Conservation (phyloP, 2,329 filamentous ascomycete genomes). For the Ophiobolus disseminans region DNA sequence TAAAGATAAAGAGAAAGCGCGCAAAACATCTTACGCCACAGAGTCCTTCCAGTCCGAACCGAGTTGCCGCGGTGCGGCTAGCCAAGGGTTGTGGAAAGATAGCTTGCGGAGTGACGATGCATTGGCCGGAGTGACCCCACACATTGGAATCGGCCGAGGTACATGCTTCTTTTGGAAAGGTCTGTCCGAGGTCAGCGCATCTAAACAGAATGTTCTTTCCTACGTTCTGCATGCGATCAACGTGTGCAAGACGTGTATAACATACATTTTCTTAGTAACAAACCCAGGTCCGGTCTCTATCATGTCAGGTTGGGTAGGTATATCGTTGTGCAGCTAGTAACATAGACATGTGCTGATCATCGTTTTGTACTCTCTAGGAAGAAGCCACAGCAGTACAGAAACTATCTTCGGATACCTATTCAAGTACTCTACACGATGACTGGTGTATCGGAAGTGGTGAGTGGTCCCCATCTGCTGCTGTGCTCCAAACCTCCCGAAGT, state of each 20-base stretch:
- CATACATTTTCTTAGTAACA: too few species aligned
- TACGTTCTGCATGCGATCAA: too few species aligned
- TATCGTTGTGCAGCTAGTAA: not conserved
- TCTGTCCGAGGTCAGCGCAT: not conserved
- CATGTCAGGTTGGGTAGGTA: too few species aligned
- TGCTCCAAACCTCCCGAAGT: too few species aligned
- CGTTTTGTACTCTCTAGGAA: slow-evolving; percentile 52
- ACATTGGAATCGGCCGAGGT: slow-evolving; percentile 27
- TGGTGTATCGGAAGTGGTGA: slow-evolving; percentile 72
- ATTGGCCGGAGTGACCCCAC: slow-evolving; percentile 22
- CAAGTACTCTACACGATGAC: slow-evolving; percentile 61
- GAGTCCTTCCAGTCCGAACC: slow-evolving; percentile 16
- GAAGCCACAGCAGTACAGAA: slow-evolving; percentile 59
- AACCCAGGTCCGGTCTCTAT: too few species aligned
- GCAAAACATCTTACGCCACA: slow-evolving; percentile 17
- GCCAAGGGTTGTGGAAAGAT: slow-evolving; percentile 5
- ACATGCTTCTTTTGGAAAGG: slow-evolving; percentile 18
- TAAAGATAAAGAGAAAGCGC: slow-evolving; percentile 9
- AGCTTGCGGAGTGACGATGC: slow-evolving; percentile 22
- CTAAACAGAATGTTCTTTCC: too few species aligned
- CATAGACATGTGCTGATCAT: slow-evolving; percentile 4
- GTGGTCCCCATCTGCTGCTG: too few species aligned
- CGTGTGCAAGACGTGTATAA: too few species aligned
- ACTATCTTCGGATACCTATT: slow-evolving; percentile 64
- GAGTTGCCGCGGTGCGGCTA: slow-evolving; percentile 20